Base-by-base conservation (phyloP, 768 basidiomycete genomes). In the Suillus tomentosus region DNA sequence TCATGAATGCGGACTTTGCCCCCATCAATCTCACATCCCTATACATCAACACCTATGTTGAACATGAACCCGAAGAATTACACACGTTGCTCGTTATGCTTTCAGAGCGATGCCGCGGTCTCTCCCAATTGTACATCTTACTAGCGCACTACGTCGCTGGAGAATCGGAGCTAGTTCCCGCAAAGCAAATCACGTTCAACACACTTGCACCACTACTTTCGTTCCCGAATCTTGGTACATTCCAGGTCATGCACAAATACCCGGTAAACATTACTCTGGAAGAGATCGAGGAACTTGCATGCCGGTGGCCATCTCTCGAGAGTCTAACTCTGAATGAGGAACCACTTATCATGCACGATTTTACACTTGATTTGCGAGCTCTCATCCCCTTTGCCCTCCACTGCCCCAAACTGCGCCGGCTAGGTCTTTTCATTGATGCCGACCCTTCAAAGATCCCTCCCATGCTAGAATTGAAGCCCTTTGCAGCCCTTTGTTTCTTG, bases 11-110 rank as follows among this genome's bases (percentile, higher is more conserved):
- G 2, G 66, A 76, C 4, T 85, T 79, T 62, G 77, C 84, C 0
- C 88, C 88, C 0, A 67, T 70, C 6, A 82, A 82, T 51, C 70
- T 89, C 40, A 83, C 80, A 0, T 74, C 73, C n/a, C 74, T 89
- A 7, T 85, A 82, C 67, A 65, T 88, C 57, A 85, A 86, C 65
- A 80, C 83, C 2, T 76, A 80, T 24, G 67, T 76, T 3, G 68
- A 79, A n/a, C 82, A 86, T 64, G 66, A 78, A 0, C 82, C 85
- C 0, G 62, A 74, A 4, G 70, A 77, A 19, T 63, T 89, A 5
- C 76, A 77, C 57, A 69, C 77, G 0, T 73, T 88, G 57, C 75
- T 88, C 45, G 70, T 68, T n/a, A 74, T 75, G 5, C 68, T 87
- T 22, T 74, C 81, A 5, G 78, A 83, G 34, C 80, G 76, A 51